A percentile compares a stretch with the other conserved stretches of the same genome.
Evolutionary conservation across 345 rosid species (phyloP).

Genomic region (Citrus trifoliata): DNA sequence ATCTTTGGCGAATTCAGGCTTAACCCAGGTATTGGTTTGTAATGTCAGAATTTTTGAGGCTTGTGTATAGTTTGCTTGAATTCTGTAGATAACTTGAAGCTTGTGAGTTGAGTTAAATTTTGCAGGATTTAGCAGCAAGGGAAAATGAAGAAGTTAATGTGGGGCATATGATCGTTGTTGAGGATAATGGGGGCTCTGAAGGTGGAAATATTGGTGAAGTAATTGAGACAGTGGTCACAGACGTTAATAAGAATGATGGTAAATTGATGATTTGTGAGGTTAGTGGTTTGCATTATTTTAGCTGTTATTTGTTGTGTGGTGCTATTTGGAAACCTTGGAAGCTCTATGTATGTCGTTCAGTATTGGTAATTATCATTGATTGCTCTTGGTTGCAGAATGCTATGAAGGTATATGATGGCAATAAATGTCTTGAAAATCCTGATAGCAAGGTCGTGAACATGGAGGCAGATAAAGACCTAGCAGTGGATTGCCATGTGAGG

Average conservation of each 20-base stretch:
- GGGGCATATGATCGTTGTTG: slow-evolving; percentile 6
- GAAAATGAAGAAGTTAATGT: slow-evolving; percentile 2
- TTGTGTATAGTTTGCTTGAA: not conserved
- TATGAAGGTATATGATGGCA: slow-evolving; percentile 8
- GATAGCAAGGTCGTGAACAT: not conserved
- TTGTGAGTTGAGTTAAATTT: not conserved
- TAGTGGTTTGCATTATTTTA: slow-evolving; percentile 5
- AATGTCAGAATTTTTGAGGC: not conserved
- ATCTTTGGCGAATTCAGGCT: slow-evolving; percentile 11
- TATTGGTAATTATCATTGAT: not conserved
- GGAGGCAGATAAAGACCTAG: slow-evolving; percentile 2
- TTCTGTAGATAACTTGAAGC: not conserved
- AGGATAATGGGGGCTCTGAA: slow-evolving; percentile 4
- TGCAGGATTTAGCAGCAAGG: slow-evolving; percentile 13
- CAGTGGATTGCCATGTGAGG: slow-evolving; percentile 9
- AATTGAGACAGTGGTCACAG: slow-evolving; percentile 9
- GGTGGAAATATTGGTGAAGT: slow-evolving; percentile 5
- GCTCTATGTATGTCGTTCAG: not conserved
- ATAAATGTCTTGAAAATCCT: not conserved
- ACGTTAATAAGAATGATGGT: not conserved
- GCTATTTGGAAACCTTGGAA: not conserved
- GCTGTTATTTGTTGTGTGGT: not conserved
- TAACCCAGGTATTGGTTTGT: slow-evolving; percentile 17
- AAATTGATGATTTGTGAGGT: slow-evolving; percentile 15
- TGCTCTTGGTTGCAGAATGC: slow-evolving; percentile 15